Evolutionary conservation across 768 basidiomycete genomes (phyloP), one percentile per base, ranked within the genome.

Genomic region (Leccinellum albellum): DNA sequence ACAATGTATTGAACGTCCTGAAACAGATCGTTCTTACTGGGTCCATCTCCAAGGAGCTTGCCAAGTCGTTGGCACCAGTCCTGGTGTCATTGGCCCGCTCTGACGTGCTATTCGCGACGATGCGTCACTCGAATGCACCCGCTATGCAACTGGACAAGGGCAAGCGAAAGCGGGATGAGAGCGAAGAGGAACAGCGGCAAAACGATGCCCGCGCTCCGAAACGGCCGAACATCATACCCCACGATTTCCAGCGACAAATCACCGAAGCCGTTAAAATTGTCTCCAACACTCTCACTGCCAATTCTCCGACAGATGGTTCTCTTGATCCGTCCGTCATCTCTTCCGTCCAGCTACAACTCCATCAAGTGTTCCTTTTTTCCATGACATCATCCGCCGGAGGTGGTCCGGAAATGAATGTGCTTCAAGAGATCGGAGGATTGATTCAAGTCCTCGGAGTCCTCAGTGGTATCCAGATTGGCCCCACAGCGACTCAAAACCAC

Each of bases 391-490:
- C 84, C 13, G 71, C 81, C 6, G 71, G 74, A 26, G 78, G 78
- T 26, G 84, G 81, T 29, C 74, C 67, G 49, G 79, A 80, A 51
- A 82, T 80, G 74, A 79, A 81, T 55, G 75, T 78, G 1, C 73
- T 91, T 1, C 88, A 89, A 66, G 89, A 92, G 70, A 82, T 91
- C 40, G 82, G 85, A 44, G 88, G 87, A n/a, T 77, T 92, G 52
- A 88, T 91, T 55, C 89, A 91, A 64, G 87, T 91, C 60, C 79
- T 92, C 45, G 89, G 89, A 20, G 86, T 91, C 32, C 80, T 92
- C 57, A 88, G 85, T 59, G 88, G 86, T 2, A 85, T 89, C 44
- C 87, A 84, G 63, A 91, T 92, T 52, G 78, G 74, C 10, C 70
- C 76, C 17, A 61, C 75, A 28, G 50, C 66, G 45, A 75, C 79